Percentiles rank a stretch among this genome's conserved stretches.
Evolutionary conservation across 331 rosid species (phyloP).

Genomic region (Quercus lobata): DNA sequence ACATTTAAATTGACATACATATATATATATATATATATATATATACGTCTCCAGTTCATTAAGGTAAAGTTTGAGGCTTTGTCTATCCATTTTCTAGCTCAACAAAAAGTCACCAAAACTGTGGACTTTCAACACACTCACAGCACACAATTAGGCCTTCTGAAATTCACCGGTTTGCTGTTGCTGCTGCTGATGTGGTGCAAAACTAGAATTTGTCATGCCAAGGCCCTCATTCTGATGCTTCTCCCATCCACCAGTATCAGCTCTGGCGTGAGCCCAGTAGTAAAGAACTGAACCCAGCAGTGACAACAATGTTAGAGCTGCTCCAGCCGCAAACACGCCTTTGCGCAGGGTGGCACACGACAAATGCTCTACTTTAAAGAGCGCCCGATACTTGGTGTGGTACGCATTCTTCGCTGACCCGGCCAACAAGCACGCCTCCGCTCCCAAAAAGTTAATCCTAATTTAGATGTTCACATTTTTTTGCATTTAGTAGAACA

Average conservation of each 20-base stretch:
- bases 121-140: conserved; percentile 12
- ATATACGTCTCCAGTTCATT: neutral
- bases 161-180: conserved; percentile 39
- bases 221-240: conserved; percentile 73
- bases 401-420: conserved; percentile 95
- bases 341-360: conserved; percentile 94
- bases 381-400: conserved; percentile 61
- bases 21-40: too few species aligned
- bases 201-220: conserved; percentile 39
- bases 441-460: conserved; percentile 84
- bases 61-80: neutral
- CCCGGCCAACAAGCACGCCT: conserved; percentile 89
- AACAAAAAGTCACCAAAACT: conserved; percentile 29
- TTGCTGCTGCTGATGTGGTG: conserved; percentile 42
- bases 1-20: conserved; percentile 6
- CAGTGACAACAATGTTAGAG: conserved; percentile 74
- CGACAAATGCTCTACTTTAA: conserved; percentile 31
- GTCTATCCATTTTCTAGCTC: conserved; percentile 13
- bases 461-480: conserved; percentile 30
- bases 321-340: conserved; percentile 91
- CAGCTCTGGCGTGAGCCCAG: conserved; percentile 83
- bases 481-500: conserved; percentile 6
- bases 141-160: conserved; percentile 31
- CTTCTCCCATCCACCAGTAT: conserved; percentile 95
- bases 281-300: conserved; percentile 64